phyloP scores from a whole-genome alignment of 2,329 filamentous ascomycete genomes.

The Rutstroemia sp. region DNA sequence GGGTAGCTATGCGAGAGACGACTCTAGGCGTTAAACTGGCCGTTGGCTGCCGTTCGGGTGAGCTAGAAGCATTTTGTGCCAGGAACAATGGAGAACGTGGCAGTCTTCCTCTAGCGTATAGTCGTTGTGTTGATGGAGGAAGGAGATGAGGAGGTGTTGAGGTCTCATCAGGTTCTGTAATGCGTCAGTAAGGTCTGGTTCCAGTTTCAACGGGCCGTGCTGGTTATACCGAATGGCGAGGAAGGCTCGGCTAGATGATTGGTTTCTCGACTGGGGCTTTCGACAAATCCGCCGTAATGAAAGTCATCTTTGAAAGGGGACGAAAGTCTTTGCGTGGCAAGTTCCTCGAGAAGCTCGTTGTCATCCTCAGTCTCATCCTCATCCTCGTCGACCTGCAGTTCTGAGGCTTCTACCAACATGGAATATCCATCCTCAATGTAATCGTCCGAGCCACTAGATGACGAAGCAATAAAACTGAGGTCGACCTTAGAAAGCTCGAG shows the following conservation, averaged over 20 bases:
- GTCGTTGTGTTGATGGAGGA: conserved; percentile 8
- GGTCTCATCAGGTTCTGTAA: conserved; percentile 22
- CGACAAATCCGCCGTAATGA: conserved; percentile 25
- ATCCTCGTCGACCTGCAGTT: conserved; percentile 1
- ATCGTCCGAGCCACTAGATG: background rate
- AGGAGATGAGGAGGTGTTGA: conserved; percentile 23
- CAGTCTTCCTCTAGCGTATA: conserved; percentile 15
- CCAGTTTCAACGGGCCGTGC: too few relatives aligned
- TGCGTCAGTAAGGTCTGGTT: background rate
- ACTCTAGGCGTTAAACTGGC: conserved; percentile 22
- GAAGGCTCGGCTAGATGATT: conserved; percentile 8
- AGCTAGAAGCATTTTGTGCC: conserved; percentile 27
- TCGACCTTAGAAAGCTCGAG: background rate
- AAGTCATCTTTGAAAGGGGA: conserved; percentile 23
- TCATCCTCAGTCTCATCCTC: background rate
- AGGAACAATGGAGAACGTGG: conserved; percentile 29
- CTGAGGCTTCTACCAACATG: background rate
- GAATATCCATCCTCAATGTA: background rate
- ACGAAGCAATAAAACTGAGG: background rate
- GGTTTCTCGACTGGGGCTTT: conserved; percentile 14
- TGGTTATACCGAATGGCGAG: conserved; percentile 16
- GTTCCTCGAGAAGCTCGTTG: conserved; percentile 2
- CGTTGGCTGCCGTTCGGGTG: conserved; percentile 22
- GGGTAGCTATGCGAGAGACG: conserved; percentile 17
- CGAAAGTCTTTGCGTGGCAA: background rate